phyloP scores from a whole-genome alignment of 352 stramenopile species.

The Phytophthora ohioensis region DNA sequence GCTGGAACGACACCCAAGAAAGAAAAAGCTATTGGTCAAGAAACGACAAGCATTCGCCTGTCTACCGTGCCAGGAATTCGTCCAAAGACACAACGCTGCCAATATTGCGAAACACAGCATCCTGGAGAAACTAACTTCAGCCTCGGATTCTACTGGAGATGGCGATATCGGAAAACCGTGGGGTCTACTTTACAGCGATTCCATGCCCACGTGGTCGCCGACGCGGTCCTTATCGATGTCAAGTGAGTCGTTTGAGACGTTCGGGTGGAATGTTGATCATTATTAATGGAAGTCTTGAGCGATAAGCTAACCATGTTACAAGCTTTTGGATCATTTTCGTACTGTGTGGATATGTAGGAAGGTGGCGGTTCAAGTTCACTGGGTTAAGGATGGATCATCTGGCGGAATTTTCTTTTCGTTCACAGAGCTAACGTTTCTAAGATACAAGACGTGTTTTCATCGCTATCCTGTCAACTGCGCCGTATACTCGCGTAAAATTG shows the following conservation, averaged over 20 bases:
- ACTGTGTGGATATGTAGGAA: slow-evolving; percentile 1
- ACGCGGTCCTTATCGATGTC: slow-evolving; percentile 39
- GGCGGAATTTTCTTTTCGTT: too few species aligned
- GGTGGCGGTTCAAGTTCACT: neutral
- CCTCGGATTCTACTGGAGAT: slow-evolving; percentile 26
- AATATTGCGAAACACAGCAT: slow-evolving; percentile 32
- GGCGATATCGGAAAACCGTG: slow-evolving; percentile 26
- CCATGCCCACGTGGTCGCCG: slow-evolving; percentile 37
- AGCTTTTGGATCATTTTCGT: slow-evolving; percentile 10
- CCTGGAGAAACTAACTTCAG: slow-evolving; percentile 32
- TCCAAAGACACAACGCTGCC: slow-evolving; percentile 28
- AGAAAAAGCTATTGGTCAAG: slow-evolving; percentile 27
- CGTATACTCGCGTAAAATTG: too few species aligned
- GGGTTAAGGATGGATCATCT: too few species aligned
- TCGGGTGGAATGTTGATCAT: slow-evolving; percentile 22
- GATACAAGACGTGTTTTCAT: too few species aligned
- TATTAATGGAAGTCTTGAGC: slow-evolving; percentile 4
- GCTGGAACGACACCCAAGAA: slow-evolving; percentile 29
- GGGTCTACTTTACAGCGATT: slow-evolving; percentile 38
- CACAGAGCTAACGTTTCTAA: too few species aligned
- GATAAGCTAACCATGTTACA: slow-evolving; percentile 4
- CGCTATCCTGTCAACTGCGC: too few species aligned
- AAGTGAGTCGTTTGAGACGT: slow-evolving; percentile 38
- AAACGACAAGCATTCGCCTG: slow-evolving; percentile 35
- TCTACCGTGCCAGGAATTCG: slow-evolving; percentile 37